These are phyloP conservation scores for Vitis amurensis DNA, from an alignment of 164 flowering plant genomes.

Conservation along the genomic window DNA sequence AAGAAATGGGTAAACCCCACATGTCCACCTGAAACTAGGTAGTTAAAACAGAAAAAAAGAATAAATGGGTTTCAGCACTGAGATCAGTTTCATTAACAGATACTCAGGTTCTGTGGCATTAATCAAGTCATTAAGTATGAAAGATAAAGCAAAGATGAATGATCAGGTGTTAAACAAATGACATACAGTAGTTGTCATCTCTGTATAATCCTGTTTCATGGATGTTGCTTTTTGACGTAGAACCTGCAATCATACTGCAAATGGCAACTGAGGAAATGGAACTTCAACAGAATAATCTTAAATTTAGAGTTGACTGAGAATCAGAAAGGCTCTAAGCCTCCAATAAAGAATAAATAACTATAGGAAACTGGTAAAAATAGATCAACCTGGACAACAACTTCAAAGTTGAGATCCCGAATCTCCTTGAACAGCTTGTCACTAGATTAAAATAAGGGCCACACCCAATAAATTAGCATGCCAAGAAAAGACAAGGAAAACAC, in stretches of 20 bases:
- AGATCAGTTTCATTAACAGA: not conserved
- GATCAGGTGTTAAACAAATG: not conserved
- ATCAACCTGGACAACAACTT: constrained; percentile 97
- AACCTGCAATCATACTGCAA: constrained; percentile 69
- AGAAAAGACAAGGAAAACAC: not conserved
- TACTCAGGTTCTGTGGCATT: not conserved
- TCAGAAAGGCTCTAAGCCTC: not conserved
- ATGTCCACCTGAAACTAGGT: too few relatives aligned
- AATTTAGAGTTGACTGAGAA: not conserved
- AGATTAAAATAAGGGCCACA: constrained; percentile 14
- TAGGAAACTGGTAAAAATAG: constrained; percentile 15
- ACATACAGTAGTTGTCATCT: constrained; percentile 79
- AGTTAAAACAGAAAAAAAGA: not conserved
- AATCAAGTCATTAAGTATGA: not conserved
- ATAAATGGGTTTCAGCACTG: not conserved
- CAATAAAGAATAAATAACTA: not conserved
- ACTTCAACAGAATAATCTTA: constrained; percentile 6
- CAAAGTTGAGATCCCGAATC: constrained; percentile 94
- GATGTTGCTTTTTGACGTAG: constrained; percentile 96
- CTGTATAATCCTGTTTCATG: constrained; percentile 97
- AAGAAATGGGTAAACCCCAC: too few relatives aligned
- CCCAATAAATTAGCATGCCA: not conserved
- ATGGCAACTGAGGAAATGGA: constrained; percentile 27
- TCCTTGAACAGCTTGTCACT: constrained; percentile 98
- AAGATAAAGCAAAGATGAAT: not conserved